A percentile compares a stretch with the other conserved stretches of the same genome.
Conservation (phyloP, 2,329 filamentous ascomycete genomes). For the Penicillium sp. region DNA sequence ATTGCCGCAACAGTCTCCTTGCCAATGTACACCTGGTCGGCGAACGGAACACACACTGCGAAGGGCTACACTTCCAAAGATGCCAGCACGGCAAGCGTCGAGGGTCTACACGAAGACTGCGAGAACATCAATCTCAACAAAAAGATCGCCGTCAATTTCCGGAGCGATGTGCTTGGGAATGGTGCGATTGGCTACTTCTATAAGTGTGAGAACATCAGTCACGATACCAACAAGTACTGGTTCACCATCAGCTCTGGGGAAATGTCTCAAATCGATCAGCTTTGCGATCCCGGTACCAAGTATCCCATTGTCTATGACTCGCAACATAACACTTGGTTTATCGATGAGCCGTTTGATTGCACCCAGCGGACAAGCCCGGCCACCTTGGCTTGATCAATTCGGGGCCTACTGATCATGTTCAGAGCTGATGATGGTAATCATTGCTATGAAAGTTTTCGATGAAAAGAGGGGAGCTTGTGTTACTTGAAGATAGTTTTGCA, state of each 20-base stretch:
- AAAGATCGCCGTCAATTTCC: conserved; percentile 22
- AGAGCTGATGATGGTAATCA: too few species aligned
- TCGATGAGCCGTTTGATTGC: conserved; percentile 24
- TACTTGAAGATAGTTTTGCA: too few species aligned
- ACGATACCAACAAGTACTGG: conserved; percentile 23
- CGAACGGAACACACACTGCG: conserved; percentile 22
- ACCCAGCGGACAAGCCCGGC: conserved; percentile 15
- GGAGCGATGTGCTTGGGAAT: conserved; percentile 19
- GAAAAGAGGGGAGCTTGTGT: too few species aligned
- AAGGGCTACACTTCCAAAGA: conserved; percentile 20
- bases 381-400: background rate
- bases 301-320: conserved; percentile 20
- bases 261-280: conserved; percentile 15
- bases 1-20: conserved; percentile 17
- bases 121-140: conserved; percentile 24
- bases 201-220: conserved; percentile 22
- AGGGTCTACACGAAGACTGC: conserved; percentile 20
- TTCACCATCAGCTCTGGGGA: conserved; percentile 22
- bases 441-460: too few species aligned
- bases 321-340: conserved; percentile 22
- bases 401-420: background rate
- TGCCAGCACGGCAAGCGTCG: conserved; percentile 5
- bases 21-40: conserved; percentile 22
- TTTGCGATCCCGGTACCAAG: conserved; percentile 14
- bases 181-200: conserved; percentile 22